These are phyloP conservation scores for Mucor circinelloides DNA, from an alignment of 371 early-diverging fungal species.

Conservation along the genomic window DNA sequence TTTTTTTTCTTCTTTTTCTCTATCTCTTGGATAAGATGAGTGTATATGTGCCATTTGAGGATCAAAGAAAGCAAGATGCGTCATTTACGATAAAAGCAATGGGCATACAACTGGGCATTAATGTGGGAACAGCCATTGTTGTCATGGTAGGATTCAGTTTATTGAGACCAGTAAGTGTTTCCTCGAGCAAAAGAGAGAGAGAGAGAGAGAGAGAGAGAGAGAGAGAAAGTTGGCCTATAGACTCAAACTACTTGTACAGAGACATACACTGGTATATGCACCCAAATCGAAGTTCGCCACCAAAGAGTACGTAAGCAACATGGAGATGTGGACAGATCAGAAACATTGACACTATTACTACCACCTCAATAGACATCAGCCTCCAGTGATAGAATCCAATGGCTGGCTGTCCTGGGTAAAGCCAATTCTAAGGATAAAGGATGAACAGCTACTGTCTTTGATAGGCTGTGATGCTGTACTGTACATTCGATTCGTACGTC, in stretches of 20 bases:
- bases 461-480: constrained; percentile 84
- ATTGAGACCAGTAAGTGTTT: constrained; percentile 46
- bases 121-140: constrained; percentile 46
- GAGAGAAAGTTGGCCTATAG: no score
- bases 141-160: constrained; percentile 47
- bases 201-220: no score
- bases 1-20: neutral
- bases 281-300: constrained; percentile 42
- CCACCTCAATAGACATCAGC: constrained; percentile 57
- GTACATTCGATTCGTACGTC: constrained; percentile 72
- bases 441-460: constrained; percentile 57
- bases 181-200: no score
- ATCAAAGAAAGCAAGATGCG: constrained; percentile 41
- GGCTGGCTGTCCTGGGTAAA: constrained; percentile 71
- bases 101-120: constrained; percentile 55
- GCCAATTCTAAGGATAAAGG: constrained; percentile 60
- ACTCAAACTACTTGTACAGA: no score
- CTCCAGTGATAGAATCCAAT: constrained; percentile 58
- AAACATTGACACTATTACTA: neutral
- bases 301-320: constrained; percentile 32
- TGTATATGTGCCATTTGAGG: constrained; percentile 32
- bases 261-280: constrained; percentile 50
- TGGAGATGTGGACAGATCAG: neutral
- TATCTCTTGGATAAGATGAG: constrained; percentile 3
- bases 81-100: constrained; percentile 44